These are phyloP conservation scores for Psilocybe tampanensis DNA, from an alignment of 768 basidiomycete species.

Conservation along the genomic window DNA sequence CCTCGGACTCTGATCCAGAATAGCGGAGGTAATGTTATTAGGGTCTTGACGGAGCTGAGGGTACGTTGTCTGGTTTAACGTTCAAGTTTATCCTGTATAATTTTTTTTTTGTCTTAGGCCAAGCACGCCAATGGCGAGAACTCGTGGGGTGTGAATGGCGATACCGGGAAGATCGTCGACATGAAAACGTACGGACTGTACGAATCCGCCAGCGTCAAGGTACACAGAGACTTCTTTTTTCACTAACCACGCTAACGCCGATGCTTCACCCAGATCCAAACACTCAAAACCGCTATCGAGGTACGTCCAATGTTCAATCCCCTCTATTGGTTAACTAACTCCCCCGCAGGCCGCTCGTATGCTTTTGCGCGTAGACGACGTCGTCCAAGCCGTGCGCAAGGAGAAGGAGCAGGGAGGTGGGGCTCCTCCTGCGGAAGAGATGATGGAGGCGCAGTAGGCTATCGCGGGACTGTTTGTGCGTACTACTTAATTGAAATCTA, in stretches of 20 bases:
- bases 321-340: not conserved
- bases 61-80: conserved; percentile 51
- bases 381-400: conserved; percentile 86
- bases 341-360: conserved; percentile 75
- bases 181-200: conserved; percentile 95
- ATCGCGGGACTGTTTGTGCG: no score
- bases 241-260: not conserved
- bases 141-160: conserved; percentile 94
- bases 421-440: conserved; percentile 58
- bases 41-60: conserved; percentile 90
- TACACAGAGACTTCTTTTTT: conserved; percentile 21
- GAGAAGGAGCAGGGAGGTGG: conserved; percentile 59
- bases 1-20: conserved; percentile 95
- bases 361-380: conserved; percentile 91
- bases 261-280: conserved; percentile 72
- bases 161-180: conserved; percentile 93
- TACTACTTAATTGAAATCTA: no score
- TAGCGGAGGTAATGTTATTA: conserved; percentile 91
- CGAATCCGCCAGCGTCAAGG: conserved; percentile 96
- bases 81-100: no score
- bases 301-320: conserved; percentile 38
- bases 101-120: conserved; percentile 45
- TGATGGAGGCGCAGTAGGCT: conserved; percentile 37
- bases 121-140: conserved; percentile 92
- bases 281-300: conserved; percentile 96